Conservation (phyloP, 768 basidiomycete species). For the Tremella fuciformis region DNA sequence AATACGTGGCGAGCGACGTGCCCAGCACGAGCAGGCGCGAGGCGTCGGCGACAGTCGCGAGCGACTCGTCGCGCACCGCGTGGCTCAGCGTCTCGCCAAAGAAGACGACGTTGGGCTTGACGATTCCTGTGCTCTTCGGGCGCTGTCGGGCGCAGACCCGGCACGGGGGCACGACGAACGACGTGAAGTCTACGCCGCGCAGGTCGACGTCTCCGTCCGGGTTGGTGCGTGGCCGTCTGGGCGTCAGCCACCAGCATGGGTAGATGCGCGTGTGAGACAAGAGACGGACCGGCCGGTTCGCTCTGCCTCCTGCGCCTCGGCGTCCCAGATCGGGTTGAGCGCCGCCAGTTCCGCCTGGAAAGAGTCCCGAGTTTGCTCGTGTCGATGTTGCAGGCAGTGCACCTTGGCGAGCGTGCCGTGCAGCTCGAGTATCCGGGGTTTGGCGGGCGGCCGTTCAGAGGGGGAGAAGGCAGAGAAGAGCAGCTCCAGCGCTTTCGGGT, state of each 20-base stretch:
- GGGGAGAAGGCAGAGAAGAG: conserved; percentile 16
- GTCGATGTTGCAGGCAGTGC: conserved; percentile 67
- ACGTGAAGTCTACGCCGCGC: conserved; percentile 70
- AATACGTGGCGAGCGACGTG: conserved; percentile 89
- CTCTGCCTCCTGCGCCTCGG: conserved; percentile 61
- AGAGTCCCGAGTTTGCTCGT: conserved; percentile 61
- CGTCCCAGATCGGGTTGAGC: conserved; percentile 75
- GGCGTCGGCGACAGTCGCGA: conserved; percentile 34
- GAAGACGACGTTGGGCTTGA: conserved; percentile 79
- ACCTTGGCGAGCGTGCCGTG: conserved; percentile 88
- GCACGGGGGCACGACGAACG: conserved; percentile 78
- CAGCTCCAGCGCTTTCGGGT: conserved; percentile 64
- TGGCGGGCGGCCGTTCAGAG: conserved; percentile 56
- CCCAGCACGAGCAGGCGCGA: conserved; percentile 77
- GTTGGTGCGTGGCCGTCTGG: conserved; percentile 68
- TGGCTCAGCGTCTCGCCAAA: conserved; percentile 83
- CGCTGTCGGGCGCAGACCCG: conserved; percentile 63
- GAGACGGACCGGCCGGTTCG: conserved; percentile 34
- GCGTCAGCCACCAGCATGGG: conserved; percentile 2
- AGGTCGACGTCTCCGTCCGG: conserved; percentile 92
- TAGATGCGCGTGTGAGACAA: neutral
- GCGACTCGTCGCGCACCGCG: conserved; percentile 66
- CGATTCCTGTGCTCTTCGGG: conserved; percentile 60
- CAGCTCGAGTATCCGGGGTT: conserved; percentile 67
- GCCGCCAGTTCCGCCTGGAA: conserved; percentile 73